These are phyloP conservation scores for Vitis rotundifolia DNA, from an alignment of 164 flowering plant genomes.

Conservation along the genomic window DNA sequence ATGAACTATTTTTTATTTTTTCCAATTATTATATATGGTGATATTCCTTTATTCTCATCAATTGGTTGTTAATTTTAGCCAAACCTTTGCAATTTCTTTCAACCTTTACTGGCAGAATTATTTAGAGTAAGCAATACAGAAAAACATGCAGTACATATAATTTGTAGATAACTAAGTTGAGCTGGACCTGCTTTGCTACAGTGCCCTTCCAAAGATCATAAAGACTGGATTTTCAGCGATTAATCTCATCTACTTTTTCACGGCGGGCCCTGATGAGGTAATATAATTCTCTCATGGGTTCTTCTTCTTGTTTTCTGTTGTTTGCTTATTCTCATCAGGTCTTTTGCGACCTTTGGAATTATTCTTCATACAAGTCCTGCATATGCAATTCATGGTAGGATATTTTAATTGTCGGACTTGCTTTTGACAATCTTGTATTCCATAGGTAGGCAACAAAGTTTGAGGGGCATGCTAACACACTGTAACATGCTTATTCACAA, in stretches of 20 bases:
- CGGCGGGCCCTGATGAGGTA: constrained; percentile 99
- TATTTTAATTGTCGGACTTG: too few relatives aligned
- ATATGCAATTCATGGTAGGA: not conserved
- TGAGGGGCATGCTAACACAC: too few relatives aligned
- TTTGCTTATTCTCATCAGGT: not conserved
- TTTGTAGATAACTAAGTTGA: constrained; percentile 11
- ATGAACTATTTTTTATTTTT: too few relatives aligned
- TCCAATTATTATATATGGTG: not conserved
- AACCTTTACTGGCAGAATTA: not conserved
- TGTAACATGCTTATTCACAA: too few relatives aligned
- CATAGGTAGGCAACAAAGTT: too few relatives aligned
- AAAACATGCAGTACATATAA: not conserved
- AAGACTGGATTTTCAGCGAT: constrained; percentile 99
- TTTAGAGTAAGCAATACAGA: not conserved
- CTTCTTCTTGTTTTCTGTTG: constrained; percentile 1
- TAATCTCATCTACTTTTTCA: constrained; percentile 95
- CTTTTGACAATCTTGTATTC: too few relatives aligned
- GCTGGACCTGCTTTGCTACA: constrained; percentile 30
- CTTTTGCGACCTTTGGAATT: not conserved
- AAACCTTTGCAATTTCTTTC: not conserved
- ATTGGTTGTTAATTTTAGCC: not conserved
- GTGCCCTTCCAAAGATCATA: constrained; percentile 94
- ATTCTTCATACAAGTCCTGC: not conserved
- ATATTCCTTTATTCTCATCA: not conserved
- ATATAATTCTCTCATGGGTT: constrained; percentile 1